Evolutionary conservation across 768 basidiomycete species (phyloP), one percentile per base, ranked within the genome.

Genomic region (Pluteus cervinus): DNA sequence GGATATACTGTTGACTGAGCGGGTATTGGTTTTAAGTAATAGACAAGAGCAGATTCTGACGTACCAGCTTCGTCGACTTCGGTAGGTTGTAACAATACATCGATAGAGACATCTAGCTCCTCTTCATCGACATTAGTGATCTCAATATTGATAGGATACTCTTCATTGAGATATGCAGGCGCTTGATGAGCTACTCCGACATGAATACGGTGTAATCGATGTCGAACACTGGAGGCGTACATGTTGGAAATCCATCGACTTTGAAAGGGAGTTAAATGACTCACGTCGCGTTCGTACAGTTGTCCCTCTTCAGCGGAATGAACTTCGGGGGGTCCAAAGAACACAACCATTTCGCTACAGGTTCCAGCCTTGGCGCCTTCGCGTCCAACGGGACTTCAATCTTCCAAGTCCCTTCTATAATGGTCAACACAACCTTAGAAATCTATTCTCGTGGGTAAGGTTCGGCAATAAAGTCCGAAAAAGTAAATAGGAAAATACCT

Each of bases 131-230:
- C 51, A 52, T 92, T 96, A 4, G 62, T 73, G 10, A 94, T 68
- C 31, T 76, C 67, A 28, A 97, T 64, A 8, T 55, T 53, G 47
- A 97, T 81, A 0, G 85, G 80, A 50, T 85, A 87, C 30, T 73
- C 69, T 55, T 96, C 93, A 44, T 86, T 81, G 24, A 94, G 57
- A 54, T 82, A 86, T 1, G 88, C 89, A 0, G 86, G 84, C 2
- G 71, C 56, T 0, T 71, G 60, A 40, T 90, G 81, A 1, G 65
- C 55, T 30, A 92, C 53, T 0, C 65, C 60, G 14, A 87, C 60
- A 4, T 58, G 48, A 3, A 94, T 49, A 0, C 58, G 56, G 43
- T 87, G 86, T 0, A 79, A 69, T 15, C 74, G 74, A 44, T 81
- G 70, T 33, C 71, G 76, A 28, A 86, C 71, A 15, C 82, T 86